A percentile compares a stretch with the other conserved stretches of the same genome.
Evolutionary conservation across 176 grass and related monocot species (phyloP).

Genomic region (Ananas comosus): DNA sequence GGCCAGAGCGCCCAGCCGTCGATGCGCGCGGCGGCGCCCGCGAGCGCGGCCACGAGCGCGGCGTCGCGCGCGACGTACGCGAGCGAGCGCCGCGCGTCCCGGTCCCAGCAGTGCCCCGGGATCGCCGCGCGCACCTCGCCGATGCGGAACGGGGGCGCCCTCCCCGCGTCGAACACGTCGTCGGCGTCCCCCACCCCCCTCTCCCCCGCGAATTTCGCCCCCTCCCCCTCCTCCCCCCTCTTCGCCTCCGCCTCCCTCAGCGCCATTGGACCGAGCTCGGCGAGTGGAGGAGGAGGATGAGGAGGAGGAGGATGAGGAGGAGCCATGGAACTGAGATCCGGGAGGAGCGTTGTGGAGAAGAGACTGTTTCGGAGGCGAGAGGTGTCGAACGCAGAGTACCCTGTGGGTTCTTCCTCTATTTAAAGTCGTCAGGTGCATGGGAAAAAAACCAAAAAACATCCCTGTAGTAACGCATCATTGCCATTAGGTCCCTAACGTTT

Average conservation of each 20-base stretch:
- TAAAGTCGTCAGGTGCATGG: no score
- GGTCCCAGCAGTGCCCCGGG: slow-evolving; percentile 61
- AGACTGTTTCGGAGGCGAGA: no score
- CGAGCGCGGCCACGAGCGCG: slow-evolving; percentile 24
- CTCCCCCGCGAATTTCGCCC: not conserved
- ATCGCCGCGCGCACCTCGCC: slow-evolving; percentile 69
- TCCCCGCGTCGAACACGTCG: slow-evolving; percentile 29
- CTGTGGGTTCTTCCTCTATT: no score
- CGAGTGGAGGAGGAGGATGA: no score
- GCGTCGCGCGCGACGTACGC: slow-evolving; percentile 55
- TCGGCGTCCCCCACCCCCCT: slow-evolving; percentile 12
- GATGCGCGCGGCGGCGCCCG: not conserved
- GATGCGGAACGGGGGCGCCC: slow-evolving; percentile 78
- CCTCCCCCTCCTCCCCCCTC: not conserved
- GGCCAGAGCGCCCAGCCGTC: slow-evolving; percentile 44
- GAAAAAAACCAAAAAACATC: no score
- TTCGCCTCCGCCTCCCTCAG: not conserved
- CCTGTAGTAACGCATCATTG: no score
- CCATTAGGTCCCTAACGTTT: no score
- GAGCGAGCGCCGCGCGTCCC: slow-evolving; percentile 50
- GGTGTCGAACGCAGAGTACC: no score
- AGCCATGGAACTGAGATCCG: no score
- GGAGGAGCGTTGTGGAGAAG: no score
- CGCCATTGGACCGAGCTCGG: not conserved
- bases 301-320: no score